These are phyloP conservation scores for Cryphonectria parasitica DNA, from an alignment of 2,329 filamentous ascomycete species.

Conservation along the genomic window DNA sequence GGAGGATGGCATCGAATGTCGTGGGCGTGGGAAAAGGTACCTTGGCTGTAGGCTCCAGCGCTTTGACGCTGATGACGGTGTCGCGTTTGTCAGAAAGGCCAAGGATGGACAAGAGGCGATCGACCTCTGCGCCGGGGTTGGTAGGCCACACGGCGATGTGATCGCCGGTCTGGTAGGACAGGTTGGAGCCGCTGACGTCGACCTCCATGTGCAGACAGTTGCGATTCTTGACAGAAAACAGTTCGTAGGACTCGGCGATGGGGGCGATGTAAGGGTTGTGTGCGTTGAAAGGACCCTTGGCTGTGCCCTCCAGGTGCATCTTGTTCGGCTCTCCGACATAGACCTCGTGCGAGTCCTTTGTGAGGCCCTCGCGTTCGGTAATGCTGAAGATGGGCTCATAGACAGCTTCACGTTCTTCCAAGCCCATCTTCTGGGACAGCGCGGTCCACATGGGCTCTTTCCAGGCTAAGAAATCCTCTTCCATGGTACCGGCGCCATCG, in stretches of 20 bases:
- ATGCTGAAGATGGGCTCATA: slow-evolving; percentile 94
- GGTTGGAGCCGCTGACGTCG: slow-evolving; percentile 84
- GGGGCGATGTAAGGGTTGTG: slow-evolving; percentile 98
- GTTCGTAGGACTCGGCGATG: slow-evolving; percentile 84
- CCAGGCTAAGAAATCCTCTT: slow-evolving; percentile 98
- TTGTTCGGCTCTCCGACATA: slow-evolving; percentile 97
- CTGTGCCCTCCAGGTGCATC: slow-evolving; percentile 83
- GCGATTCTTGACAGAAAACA: slow-evolving; percentile 86
- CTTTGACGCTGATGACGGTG: slow-evolving; percentile 84
- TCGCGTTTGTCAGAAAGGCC: slow-evolving; percentile 77
- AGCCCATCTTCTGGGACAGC: slow-evolving; percentile 77
- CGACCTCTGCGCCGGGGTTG: slow-evolving; percentile 89
- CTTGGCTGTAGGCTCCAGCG: slow-evolving; percentile 92
- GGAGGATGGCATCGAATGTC: slow-evolving; percentile 89
- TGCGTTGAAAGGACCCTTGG: slow-evolving; percentile 90
- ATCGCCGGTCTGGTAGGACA: slow-evolving; percentile 94
- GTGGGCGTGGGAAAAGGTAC: slow-evolving; percentile 97
- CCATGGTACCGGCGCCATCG: slow-evolving; percentile 98
- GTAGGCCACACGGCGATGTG: slow-evolving; percentile 98
- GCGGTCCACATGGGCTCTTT: slow-evolving; percentile 99
- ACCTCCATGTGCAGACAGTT: slow-evolving; percentile 98
- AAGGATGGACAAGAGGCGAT: slow-evolving; percentile 81
- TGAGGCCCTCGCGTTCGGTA: slow-evolving; percentile 73
- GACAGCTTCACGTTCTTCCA: slow-evolving; percentile 93
- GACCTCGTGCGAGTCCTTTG: slow-evolving; percentile 76